Percentiles rank a stretch among this genome's conserved stretches.
Conservation (phyloP, 176 grass and related monocot species). For the Rhynchospora tenuis region DNA sequence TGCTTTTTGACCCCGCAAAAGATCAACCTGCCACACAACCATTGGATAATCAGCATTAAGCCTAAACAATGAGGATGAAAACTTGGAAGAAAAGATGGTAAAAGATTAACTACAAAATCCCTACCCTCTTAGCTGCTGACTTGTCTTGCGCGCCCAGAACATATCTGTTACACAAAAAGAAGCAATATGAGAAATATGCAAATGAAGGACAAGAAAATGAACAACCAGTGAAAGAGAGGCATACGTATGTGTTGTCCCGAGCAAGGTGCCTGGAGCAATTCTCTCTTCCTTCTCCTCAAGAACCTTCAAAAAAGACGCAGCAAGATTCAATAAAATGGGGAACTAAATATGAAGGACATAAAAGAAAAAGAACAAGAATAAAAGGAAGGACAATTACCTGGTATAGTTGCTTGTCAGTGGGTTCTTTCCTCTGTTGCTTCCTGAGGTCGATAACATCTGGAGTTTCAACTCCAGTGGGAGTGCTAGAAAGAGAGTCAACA, state of each 20-base stretch:
- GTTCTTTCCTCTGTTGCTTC: constrained; percentile 89
- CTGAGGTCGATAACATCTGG: constrained; percentile 94
- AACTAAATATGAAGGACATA: background rate
- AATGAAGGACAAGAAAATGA: constrained; percentile 10
- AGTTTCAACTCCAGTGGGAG: constrained; percentile 95
- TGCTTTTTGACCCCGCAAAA: constrained; percentile 84
- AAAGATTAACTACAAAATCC: background rate
- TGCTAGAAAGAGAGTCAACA: constrained; percentile 88
- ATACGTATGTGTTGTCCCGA: constrained; percentile 63
- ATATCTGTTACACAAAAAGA: constrained; percentile 40
- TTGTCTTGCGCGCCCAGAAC: constrained; percentile 79
- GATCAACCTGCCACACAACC: constrained; percentile 60
- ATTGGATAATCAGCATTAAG: background rate
- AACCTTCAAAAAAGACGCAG: constrained; percentile 31
- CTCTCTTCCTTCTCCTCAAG: constrained; percentile 76
- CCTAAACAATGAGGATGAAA: background rate
- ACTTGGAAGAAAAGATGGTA: background rate
- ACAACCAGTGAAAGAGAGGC: constrained; percentile 9
- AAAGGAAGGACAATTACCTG: constrained; percentile 45
- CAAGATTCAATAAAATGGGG: background rate
- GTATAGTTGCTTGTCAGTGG: constrained; percentile 59
- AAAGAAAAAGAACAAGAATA: background rate
- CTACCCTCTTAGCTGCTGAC: constrained; percentile 70
- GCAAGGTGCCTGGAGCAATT: constrained; percentile 57
- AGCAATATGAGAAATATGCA: constrained; percentile 7